These are phyloP conservation scores for Cordyceps militaris DNA, from an alignment of 2,329 filamentous ascomycete genomes.

Conservation along the genomic window DNA sequence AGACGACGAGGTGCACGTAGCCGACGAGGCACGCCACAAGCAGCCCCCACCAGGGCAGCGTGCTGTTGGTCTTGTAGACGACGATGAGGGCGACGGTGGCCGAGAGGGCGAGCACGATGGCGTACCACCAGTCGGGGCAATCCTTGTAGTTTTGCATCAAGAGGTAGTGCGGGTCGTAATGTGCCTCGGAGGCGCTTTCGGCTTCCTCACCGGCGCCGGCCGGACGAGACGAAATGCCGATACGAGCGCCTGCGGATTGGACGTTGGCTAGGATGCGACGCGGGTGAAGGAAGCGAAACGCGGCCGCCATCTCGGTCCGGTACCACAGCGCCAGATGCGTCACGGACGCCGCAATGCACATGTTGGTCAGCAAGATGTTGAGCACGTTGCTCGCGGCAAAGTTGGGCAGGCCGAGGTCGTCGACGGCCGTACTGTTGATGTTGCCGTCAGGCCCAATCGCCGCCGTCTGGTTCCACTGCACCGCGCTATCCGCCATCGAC, in stretches of 20 bases:
- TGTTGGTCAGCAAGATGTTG: slow-evolving; percentile 37
- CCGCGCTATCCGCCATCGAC: slow-evolving; percentile 29
- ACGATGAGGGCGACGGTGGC: slow-evolving; percentile 31
- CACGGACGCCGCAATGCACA: slow-evolving; percentile 40
- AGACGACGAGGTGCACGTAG: slow-evolving; percentile 31
- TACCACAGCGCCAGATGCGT: slow-evolving; percentile 21
- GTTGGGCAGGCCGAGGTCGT: slow-evolving; percentile 32
- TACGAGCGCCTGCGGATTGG: background rate
- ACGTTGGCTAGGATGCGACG: background rate
- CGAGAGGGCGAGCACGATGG: slow-evolving; percentile 25
- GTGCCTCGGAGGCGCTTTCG: slow-evolving; percentile 15
- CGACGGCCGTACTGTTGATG: slow-evolving; percentile 24
- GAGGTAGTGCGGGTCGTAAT: slow-evolving; percentile 34
- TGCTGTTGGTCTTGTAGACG: slow-evolving; percentile 25
- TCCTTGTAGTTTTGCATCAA: slow-evolving; percentile 34
- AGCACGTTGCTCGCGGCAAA: slow-evolving; percentile 33
- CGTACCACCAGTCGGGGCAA: slow-evolving; percentile 37
- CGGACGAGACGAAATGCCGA: background rate
- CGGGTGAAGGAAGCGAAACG: slow-evolving; percentile 15
- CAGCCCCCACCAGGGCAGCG: slow-evolving; percentile 33
- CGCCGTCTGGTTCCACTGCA: slow-evolving; percentile 34
- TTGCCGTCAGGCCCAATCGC: slow-evolving; percentile 28
- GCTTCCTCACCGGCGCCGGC: background rate
- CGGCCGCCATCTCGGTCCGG: slow-evolving; percentile 18
- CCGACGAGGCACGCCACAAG: slow-evolving; percentile 30